These are phyloP conservation scores for Arctium minus DNA, from an alignment of 129 eudicot genomes.

Conservation along the genomic window DNA sequence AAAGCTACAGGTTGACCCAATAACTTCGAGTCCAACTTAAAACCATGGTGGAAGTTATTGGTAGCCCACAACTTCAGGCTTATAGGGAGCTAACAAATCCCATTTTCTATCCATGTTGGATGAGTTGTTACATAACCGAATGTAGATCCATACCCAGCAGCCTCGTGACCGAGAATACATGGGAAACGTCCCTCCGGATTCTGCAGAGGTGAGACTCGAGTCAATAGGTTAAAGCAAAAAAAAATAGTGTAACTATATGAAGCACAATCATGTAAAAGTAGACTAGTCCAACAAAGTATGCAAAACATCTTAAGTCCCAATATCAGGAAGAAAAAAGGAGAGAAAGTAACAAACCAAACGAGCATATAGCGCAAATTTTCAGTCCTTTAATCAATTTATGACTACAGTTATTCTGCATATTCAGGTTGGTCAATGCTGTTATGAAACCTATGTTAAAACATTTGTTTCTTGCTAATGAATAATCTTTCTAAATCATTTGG, in stretches of 20 bases:
- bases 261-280: background rate
- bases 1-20: too few species aligned
- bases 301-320: background rate
- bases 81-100: too few species aligned
- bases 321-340: background rate
- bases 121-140: background rate
- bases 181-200: constrained; percentile 99
- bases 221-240: background rate
- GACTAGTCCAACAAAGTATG: background rate
- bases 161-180: constrained; percentile 97
- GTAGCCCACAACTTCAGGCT: too few species aligned
- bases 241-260: background rate
- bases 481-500: too few species aligned
- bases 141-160: constrained; percentile 66
- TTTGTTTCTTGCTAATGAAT: too few species aligned
- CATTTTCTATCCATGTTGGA: too few species aligned
- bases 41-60: too few species aligned
- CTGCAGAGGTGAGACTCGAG: constrained; percentile 30
- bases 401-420: background rate
- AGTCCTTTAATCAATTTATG: background rate
- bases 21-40: too few species aligned
- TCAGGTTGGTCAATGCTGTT: background rate
- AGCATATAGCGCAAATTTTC: background rate
- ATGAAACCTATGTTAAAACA: too few species aligned
- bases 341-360: background rate